Conservation (phyloP, 2,329 filamentous ascomycete genomes). For the Cercospora berteroae region DNA sequence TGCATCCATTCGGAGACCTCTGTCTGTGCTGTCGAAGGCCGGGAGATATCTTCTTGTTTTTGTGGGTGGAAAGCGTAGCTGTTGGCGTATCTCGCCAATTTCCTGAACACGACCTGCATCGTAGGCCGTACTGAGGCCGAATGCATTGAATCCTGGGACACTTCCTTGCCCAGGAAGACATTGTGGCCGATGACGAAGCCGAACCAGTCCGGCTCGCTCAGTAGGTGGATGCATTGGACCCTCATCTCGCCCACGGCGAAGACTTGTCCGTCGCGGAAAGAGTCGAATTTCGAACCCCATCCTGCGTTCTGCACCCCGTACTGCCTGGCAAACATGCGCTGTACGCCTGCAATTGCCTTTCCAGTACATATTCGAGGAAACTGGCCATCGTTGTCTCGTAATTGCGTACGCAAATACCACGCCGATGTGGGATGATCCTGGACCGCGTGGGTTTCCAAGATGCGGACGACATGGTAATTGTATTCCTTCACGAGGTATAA, state of each 20-base stretch:
- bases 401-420: conserved; percentile 54
- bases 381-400: conserved; percentile 39
- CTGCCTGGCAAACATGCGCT: conserved; percentile 49
- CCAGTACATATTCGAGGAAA: conserved; percentile 56
- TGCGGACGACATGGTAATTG: conserved; percentile 50
- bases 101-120: conserved; percentile 10
- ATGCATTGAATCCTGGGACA: neutral
- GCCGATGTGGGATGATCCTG: conserved; percentile 62
- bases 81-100: conserved; percentile 7
- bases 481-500: conserved; percentile 47
- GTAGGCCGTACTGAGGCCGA: conserved; percentile 6
- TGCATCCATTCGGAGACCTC: conserved; percentile 20
- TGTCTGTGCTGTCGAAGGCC: conserved; percentile 16
- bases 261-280: conserved; percentile 55
- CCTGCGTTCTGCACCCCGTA: conserved; percentile 51
- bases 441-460: conserved; percentile 63
- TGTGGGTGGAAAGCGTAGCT: conserved; percentile 13
- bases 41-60: conserved; percentile 2
- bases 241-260: conserved; percentile 53
- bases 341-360: conserved; percentile 53
- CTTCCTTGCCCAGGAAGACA: conserved; percentile 37
- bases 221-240: conserved; percentile 54
- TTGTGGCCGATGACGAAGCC: conserved; percentile 56
- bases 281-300: conserved; percentile 51
- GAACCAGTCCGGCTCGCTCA: conserved; percentile 60